Conservation (phyloP, 1,284 basidiomycete genomes). For the Waitea zeae region DNA sequence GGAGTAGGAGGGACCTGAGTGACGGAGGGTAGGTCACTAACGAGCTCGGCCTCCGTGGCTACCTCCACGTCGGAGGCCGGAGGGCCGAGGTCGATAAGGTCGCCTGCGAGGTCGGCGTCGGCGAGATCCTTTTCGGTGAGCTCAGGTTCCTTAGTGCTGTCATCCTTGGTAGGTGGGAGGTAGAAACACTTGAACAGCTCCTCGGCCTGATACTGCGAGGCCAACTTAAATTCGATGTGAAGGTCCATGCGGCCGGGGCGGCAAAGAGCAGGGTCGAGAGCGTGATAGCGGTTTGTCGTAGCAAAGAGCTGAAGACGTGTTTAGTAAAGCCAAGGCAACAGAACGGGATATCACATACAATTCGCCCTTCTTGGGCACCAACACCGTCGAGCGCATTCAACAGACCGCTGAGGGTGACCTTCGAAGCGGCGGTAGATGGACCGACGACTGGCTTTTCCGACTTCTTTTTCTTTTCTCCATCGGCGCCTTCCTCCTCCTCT, state of each 20-base stretch:
- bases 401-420: slow-evolving; percentile 50
- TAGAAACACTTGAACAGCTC: slow-evolving; percentile 55
- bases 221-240: slow-evolving; percentile 56
- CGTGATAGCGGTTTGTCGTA: slow-evolving; percentile 53
- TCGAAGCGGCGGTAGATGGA: slow-evolving; percentile 11
- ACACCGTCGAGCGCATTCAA: slow-evolving; percentile 64
- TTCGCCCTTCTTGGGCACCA: slow-evolving; percentile 57
- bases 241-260: slow-evolving; percentile 70
- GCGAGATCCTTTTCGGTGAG: slow-evolving; percentile 7
- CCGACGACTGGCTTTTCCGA: slow-evolving; percentile 5
- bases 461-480: not conserved
- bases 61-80: no score
- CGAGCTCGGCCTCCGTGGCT: no score
- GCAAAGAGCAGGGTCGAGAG: slow-evolving; percentile 53
- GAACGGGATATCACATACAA: no score
- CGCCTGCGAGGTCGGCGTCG: not conserved
- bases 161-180: slow-evolving; percentile 18
- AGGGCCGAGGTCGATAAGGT: slow-evolving; percentile 4
- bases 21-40: no score
- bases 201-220: slow-evolving; percentile 45
- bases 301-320: no score
- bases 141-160: slow-evolving; percentile 11
- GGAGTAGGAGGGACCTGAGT: no score
- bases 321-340: no score
- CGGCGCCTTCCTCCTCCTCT: slow-evolving; percentile 1